Percentiles rank a stretch among this genome's conserved stretches.
phyloP scores from a whole-genome alignment of 805 yeast genomes.

The Candida ovalis region DNA sequence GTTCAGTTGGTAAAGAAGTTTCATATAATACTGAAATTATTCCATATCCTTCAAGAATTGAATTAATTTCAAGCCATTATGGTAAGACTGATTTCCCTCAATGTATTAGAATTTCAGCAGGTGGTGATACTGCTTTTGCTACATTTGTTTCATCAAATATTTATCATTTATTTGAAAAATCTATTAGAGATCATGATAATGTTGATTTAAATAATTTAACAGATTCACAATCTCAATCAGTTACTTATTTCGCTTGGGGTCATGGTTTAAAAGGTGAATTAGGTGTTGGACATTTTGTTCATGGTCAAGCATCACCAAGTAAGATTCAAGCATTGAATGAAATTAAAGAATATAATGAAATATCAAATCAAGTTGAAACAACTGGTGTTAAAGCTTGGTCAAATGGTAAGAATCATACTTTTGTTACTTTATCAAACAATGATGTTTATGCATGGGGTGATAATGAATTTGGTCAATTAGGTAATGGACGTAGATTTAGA shows the following conservation, averaged over 20 bases:
- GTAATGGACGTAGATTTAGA: conserved; percentile 71
- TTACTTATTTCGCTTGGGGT: conserved; percentile 64
- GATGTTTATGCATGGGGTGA: conserved; percentile 82
- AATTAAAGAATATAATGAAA: conserved; percentile 55
- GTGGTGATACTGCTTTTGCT: conserved; percentile 62
- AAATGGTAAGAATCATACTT: conserved; percentile 63
- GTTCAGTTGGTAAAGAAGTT: conserved; percentile 78
- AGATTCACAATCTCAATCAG: conserved; percentile 25
- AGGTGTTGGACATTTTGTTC: conserved; percentile 74
- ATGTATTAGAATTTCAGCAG: conserved; percentile 58
- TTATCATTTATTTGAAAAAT: conserved; percentile 33
- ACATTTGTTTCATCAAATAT: conserved; percentile 35
- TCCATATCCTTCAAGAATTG: conserved; percentile 63
- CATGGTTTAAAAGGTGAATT: conserved; percentile 82
- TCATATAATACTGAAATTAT: conserved; percentile 61
- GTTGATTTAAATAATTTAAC: conserved; percentile 15
- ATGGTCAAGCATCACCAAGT: conserved; percentile 66
- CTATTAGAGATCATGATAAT: conserved; percentile 15
- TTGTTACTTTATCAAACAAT: conserved; percentile 55
- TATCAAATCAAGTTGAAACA: conserved; percentile 34
- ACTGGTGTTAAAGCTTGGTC: conserved; percentile 50
- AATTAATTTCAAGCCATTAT: conserved; percentile 37
- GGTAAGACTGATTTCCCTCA: conserved; percentile 40
- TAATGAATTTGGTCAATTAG: conserved; percentile 79
- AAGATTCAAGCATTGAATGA: conserved; percentile 46